A percentile compares a stretch with the other conserved stretches of the same genome.
These are phyloP conservation scores for Ambrosiella xylebori DNA, from an alignment of 2,329 filamentous ascomycete genomes.

Conservation along the genomic window DNA sequence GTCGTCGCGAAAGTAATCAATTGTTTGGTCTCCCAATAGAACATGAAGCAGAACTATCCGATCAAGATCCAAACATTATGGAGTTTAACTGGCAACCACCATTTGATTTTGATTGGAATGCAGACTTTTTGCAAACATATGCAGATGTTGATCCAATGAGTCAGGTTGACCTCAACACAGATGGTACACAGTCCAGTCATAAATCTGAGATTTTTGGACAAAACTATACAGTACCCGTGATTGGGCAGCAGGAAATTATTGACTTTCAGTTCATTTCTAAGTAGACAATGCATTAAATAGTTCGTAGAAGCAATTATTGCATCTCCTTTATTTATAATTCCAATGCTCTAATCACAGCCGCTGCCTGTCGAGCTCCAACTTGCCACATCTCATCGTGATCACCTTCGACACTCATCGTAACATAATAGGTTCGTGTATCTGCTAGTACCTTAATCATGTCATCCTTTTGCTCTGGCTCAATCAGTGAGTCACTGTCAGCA, in stretches of 20 bases:
- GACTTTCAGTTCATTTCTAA: not conserved
- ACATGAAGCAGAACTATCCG: not conserved
- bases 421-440: not conserved
- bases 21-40: conserved; percentile 2
- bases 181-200: not conserved
- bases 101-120: not conserved
- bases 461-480: conserved; percentile 7
- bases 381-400: conserved; percentile 9
- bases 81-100: not conserved
- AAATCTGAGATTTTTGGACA: not conserved
- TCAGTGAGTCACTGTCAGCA: conserved; percentile 3
- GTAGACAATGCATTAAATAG: not conserved
- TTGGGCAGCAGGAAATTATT: not conserved
- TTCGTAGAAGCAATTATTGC: not conserved
- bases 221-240: not conserved
- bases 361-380: not conserved
- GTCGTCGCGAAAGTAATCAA: not conserved
- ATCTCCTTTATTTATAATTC: not conserved
- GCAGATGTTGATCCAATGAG: not conserved
- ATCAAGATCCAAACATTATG: not conserved
- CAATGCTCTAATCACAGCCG: not conserved
- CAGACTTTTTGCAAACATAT: not conserved
- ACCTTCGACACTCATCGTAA: not conserved
- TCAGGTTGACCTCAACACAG: not conserved
- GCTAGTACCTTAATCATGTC: not conserved